A percentile compares a stretch with the other conserved stretches of the same genome.
Evolutionary conservation across 2,329 filamentous ascomycete species (phyloP).

Genomic region (Talaromyces verruculosus): DNA sequence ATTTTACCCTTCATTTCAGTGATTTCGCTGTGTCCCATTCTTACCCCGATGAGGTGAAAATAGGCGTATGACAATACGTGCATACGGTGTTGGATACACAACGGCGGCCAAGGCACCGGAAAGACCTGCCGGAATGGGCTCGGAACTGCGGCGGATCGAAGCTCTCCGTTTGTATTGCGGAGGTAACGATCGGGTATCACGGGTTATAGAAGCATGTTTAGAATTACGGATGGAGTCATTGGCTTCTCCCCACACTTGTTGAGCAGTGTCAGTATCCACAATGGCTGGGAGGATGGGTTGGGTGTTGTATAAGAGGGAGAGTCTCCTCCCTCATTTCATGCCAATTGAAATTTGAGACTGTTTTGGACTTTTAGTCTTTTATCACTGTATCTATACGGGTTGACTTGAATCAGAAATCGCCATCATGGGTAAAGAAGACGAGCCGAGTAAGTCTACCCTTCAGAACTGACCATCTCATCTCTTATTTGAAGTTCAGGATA

Average conservation of each 20-base stretch:
- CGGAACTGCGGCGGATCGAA: not conserved
- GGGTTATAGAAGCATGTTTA: not conserved
- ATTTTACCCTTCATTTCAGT: not conserved
- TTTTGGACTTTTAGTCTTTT: not conserved
- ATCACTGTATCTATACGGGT: not conserved
- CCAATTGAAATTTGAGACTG: not conserved
- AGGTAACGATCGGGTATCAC: not conserved
- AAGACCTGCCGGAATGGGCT: conserved; percentile 8
- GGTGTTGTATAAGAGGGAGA: not conserved
- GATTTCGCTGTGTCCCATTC: too few relatives aligned
- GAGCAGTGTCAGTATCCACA: not conserved
- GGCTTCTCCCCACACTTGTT: not conserved
- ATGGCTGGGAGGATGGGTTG: not conserved
- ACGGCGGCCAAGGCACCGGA: not conserved
- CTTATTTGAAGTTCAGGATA: too few relatives aligned
- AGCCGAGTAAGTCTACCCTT: conserved; percentile 29
- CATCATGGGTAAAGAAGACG: conserved; percentile 41
- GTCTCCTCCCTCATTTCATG: not conserved
- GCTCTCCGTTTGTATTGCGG: not conserved
- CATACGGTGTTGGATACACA: not conserved
- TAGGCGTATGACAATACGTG: not conserved
- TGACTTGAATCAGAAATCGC: not conserved
- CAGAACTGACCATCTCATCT: not conserved
- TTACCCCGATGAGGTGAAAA: conserved; percentile 1
- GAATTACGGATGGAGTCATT: not conserved